Conservation (phyloP, 768 basidiomycete species). For the Hypsizygus marmoreus region DNA sequence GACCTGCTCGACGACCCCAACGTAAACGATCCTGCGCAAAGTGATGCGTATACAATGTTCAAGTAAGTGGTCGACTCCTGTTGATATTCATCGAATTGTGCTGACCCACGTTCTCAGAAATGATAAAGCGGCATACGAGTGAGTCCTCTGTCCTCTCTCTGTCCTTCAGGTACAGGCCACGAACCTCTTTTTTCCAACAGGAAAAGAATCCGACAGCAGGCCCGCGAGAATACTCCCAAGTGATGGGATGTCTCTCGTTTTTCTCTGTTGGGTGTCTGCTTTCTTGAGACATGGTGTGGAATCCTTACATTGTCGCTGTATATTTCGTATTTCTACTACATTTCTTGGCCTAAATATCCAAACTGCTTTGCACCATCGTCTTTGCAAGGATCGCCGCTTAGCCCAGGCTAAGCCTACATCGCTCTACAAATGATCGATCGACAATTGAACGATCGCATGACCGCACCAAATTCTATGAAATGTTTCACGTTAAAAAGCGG, state of each 20-base stretch:
- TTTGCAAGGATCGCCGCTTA: no score
- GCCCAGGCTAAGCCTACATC: no score
- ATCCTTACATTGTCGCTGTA: no score
- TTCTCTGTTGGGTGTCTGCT: not conserved
- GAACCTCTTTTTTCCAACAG: conserved; percentile 36
- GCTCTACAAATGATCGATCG: no score
- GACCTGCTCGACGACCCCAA: conserved; percentile 96
- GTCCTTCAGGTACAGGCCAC: no score
- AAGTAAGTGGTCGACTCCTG: conserved; percentile 60
- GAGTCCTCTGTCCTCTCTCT: conserved; percentile 29
- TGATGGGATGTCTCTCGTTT: conserved; percentile 34
- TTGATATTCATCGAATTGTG: not conserved
- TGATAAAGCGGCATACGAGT: conserved; percentile 93
- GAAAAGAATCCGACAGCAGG: conserved; percentile 81
- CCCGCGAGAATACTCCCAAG: conserved; percentile 88
- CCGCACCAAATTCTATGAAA: no score
- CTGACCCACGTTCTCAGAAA: conserved; percentile 56
- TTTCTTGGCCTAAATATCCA: no score
- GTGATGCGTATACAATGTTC: conserved; percentile 98
- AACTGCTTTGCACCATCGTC: no score
- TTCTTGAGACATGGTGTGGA: not conserved
- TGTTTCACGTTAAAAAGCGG: no score
- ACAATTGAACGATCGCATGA: no score
- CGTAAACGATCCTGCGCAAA: conserved; percentile 96
- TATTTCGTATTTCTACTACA: no score